A percentile compares a stretch with the other conserved stretches of the same genome.
These are phyloP conservation scores for Rhodotorula diobovata DNA, from an alignment of 768 basidiomycete genomes.

Conservation along the genomic window DNA sequence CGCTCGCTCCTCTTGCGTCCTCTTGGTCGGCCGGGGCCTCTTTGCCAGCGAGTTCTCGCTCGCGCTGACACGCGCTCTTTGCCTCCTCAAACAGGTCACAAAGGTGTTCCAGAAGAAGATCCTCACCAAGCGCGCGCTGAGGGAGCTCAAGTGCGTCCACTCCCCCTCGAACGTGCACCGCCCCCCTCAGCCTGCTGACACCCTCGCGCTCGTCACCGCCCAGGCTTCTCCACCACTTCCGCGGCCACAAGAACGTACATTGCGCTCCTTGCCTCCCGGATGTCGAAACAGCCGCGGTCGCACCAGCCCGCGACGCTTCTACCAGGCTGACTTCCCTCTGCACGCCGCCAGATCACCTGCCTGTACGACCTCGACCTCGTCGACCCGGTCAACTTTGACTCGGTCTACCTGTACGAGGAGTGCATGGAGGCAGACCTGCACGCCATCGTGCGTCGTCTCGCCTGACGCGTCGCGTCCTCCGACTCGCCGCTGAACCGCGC, in stretches of 20 bases:
- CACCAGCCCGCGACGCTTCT: no score
- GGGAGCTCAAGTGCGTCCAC: constrained; percentile 63
- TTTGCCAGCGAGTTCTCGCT: no score
- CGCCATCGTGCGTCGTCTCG: constrained; percentile 64
- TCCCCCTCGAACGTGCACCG: constrained; percentile 10
- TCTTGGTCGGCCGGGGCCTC: not conserved
- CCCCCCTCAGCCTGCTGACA: constrained; percentile 23
- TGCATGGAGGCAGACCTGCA: constrained; percentile 99
- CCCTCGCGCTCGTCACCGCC: not conserved
- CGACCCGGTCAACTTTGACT: constrained; percentile 85
- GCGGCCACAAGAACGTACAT: constrained; percentile 95
- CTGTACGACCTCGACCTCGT: constrained; percentile 93
- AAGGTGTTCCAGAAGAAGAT: constrained; percentile 62
- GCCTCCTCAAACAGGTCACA: constrained; percentile 41
- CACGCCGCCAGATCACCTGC: constrained; percentile 69
- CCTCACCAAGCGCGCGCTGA: constrained; percentile 88
- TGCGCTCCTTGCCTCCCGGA: no score
- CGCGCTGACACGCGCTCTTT: not conserved
- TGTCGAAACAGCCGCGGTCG: no score
- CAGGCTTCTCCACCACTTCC: constrained; percentile 91
- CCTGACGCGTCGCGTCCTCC: no score
- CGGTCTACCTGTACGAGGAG: constrained; percentile 83
- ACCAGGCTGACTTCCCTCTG: not conserved
- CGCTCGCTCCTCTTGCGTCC: not conserved
- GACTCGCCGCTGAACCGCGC: not conserved